Percentiles rank a stretch among this genome's conserved stretches.
These are phyloP conservation scores for Fagus crenata DNA, from an alignment of 306 rosid genomes.

Conservation along the genomic window DNA sequence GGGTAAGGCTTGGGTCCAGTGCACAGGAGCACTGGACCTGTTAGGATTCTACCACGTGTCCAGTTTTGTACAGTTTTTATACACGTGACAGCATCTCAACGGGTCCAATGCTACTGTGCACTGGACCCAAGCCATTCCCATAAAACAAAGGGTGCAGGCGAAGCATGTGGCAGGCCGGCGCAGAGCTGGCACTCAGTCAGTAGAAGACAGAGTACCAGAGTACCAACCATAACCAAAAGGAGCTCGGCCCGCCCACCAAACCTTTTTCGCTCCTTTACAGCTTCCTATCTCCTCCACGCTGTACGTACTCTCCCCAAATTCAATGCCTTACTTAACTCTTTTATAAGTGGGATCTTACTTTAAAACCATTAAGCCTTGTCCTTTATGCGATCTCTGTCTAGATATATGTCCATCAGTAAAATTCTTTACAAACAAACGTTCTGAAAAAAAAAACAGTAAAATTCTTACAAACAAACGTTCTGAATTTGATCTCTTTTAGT, in stretches of 20 bases:
- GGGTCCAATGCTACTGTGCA: no score
- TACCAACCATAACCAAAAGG: neutral
- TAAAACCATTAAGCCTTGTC: neutral
- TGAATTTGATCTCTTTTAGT: no score
- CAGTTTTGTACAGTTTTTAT: no score
- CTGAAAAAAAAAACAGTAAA: no score
- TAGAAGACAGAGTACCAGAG: neutral
- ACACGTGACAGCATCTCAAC: no score
- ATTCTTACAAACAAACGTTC: no score
- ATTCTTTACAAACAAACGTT: no score
- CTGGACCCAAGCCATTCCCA: no score
- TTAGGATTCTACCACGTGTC: no score
- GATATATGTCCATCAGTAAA: no score
- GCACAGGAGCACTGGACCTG: no score
- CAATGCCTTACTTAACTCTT: neutral
- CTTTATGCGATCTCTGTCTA: neutral
- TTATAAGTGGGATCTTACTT: neutral
- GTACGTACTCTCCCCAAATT: neutral
- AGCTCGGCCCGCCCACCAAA: neutral
- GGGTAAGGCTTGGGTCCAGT: no score
- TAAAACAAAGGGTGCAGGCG: neutral
- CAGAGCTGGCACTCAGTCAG: conserved; percentile 18
- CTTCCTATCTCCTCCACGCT: neutral
- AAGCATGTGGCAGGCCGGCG: conserved; percentile 25
- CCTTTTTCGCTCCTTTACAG: neutral